Base-by-base conservation (phyloP, 2,329 filamentous ascomycete genomes). In the Acrodontium crateriforme region DNA sequence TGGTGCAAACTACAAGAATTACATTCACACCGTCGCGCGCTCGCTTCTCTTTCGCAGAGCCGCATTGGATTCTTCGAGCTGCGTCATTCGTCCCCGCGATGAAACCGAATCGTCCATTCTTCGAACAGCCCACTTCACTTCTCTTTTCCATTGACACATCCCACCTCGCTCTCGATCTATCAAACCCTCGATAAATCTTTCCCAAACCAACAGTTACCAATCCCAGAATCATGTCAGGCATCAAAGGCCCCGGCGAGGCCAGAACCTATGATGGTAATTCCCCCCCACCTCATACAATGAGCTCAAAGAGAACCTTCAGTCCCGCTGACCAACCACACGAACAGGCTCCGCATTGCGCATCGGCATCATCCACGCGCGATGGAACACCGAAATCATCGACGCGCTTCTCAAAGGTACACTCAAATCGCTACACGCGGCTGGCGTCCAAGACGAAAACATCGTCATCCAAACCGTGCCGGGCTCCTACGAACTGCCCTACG, bases 291-390 rank as follows among this genome's bases (percentile, higher is more conserved):
- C 31, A 22, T 6, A 10, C 26, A 13, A 9, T 28, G n/a, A n/a
- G n/a, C n/a, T 15, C 32, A 22, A 5, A 22, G 10, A 4, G n/a
- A 12, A 22, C 4, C 18, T 23, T 9, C 23, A 22, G 19, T 20
- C 18, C 27, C 25, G 23, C 24, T 20, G 18, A 23, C 18, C 25
- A 18, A 27, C 25, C 14, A 24, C 16, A 9, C 10, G 18, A 14
- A 25, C 40, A 65, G 61, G 62, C 41, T 59, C 58, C 7, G 65
- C 63, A 48, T 71, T 98, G 39, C 82, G 89, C 51, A 77, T 98
- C 52, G 87, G 80, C 52, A 95, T 98, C 52, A 71, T 98, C 34
- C 89, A 95, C 61, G 87, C 87, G 34, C 76, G 89, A 47, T 98
- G 89, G 89, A 98, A 98, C 63, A 68, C 67, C 40, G 69, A 68